A percentile compares a stretch with the other conserved stretches of the same genome.
phyloP scores from a whole-genome alignment of 768 basidiomycete genomes.

The Artomyces pyxidatus region DNA sequence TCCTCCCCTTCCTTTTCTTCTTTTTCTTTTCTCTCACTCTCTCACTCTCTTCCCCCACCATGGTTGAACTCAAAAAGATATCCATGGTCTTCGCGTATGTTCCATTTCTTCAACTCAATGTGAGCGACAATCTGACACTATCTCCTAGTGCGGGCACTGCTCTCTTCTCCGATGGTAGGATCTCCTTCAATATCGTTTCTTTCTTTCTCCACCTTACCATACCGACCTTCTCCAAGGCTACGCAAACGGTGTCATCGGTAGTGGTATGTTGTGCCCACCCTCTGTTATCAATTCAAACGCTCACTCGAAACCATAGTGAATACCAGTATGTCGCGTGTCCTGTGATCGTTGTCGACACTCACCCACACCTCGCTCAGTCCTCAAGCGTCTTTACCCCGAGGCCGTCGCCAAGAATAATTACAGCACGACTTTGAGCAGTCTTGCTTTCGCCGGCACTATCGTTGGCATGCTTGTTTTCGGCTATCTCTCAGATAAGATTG shows the following conservation, averaged over 20 bases:
- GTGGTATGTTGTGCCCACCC: slow-evolving; percentile 40
- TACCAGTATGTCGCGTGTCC: slow-evolving; percentile 39
- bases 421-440: slow-evolving; percentile 52
- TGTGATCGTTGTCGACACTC: background rate
- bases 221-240: slow-evolving; percentile 45
- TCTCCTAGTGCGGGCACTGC: slow-evolving; percentile 70
- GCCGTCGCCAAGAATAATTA: slow-evolving; percentile 48
- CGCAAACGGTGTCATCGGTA: slow-evolving; percentile 73
- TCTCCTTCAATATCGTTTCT: background rate
- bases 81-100: slow-evolving; percentile 83
- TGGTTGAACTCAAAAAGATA: slow-evolving; percentile 37
- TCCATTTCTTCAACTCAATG: background rate
- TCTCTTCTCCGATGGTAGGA: slow-evolving; percentile 74
- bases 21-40: too few species aligned
- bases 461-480: slow-evolving; percentile 80
- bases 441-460: slow-evolving; percentile 81
- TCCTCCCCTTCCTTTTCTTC: too few species aligned
- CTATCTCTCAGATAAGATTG: slow-evolving; percentile 79
- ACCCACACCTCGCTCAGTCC: slow-evolving; percentile 34
- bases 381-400: slow-evolving; percentile 58
- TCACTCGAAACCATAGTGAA: slow-evolving; percentile 40
- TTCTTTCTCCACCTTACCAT: background rate
- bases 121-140: background rate
- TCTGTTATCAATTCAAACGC: background rate
- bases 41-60: background rate